These are phyloP conservation scores for Ogataea allantospora DNA, from an alignment of 805 yeast genomes.

Conservation along the genomic window DNA sequence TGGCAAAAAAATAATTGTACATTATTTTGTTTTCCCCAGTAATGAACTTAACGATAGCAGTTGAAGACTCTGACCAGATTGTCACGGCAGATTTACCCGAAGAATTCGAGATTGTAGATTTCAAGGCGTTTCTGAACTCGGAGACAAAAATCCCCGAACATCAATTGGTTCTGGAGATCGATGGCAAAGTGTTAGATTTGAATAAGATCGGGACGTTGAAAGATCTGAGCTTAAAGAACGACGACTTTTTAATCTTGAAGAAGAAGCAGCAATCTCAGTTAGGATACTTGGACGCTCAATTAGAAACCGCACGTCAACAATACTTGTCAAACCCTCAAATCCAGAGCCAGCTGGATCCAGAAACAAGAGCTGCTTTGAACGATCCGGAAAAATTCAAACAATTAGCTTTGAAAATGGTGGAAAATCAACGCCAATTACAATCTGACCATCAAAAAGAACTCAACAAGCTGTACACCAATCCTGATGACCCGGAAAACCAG, in stretches of 20 bases:
- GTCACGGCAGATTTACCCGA: constrained; percentile 61
- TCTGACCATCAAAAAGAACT: constrained; percentile 39
- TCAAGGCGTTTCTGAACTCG: constrained; percentile 68
- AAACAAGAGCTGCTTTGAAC: constrained; percentile 17
- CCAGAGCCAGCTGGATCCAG: constrained; percentile 29
- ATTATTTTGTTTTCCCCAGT: constrained; percentile 1
- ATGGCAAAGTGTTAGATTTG: constrained; percentile 40
- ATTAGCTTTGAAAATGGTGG: constrained; percentile 34
- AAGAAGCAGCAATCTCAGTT: constrained; percentile 17
- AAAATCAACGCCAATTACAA: constrained; percentile 20
- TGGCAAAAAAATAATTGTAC: constrained; percentile 8
- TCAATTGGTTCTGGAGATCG: constrained; percentile 48
- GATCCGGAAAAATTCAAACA: constrained; percentile 31
- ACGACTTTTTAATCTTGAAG: constrained; percentile 54
- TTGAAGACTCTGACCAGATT: constrained; percentile 48
- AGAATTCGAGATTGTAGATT: constrained; percentile 62
- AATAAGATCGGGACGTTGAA: constrained; percentile 39
- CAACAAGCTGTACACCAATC: constrained; percentile 53
- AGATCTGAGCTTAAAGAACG: constrained; percentile 49
- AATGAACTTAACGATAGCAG: constrained; percentile 55
- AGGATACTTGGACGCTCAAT: constrained; percentile 30
- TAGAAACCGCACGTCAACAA: constrained; percentile 52
- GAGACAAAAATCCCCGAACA: constrained; percentile 56
- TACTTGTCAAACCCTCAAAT: constrained; percentile 40
- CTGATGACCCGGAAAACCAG: constrained; percentile 70